Evolutionary conservation across 108 stramenopile genomes (phyloP).

Genomic region (Epithemia pelagica): DNA sequence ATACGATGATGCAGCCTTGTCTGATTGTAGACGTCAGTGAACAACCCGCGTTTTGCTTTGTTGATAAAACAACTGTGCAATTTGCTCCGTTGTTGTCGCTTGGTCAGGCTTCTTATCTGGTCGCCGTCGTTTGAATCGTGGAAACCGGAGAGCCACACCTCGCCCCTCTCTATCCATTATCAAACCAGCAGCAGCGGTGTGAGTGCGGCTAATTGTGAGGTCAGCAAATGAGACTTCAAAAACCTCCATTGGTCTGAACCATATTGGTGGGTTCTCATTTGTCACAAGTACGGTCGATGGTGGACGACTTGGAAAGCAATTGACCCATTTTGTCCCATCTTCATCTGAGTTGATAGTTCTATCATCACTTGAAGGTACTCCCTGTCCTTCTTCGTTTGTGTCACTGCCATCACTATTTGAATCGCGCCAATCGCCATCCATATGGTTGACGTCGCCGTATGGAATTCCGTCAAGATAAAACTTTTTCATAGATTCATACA

Average conservation of each 20-base stretch:
- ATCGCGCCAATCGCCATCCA: neutral
- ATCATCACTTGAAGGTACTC: neutral
- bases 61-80: slow-evolving; percentile 47
- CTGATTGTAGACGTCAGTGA: too few relatives aligned
- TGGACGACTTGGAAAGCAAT: slow-evolving; percentile 32
- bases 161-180: slow-evolving; percentile 42
- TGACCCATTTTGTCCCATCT: slow-evolving; percentile 7
- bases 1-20: too few relatives aligned
- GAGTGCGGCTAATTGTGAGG: slow-evolving; percentile 48
- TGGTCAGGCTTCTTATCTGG: slow-evolving; percentile 77
- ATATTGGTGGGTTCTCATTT: slow-evolving; percentile 45
- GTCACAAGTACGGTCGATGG: slow-evolving; percentile 35
- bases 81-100: slow-evolving; percentile 67
- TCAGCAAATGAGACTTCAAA: slow-evolving; percentile 90
- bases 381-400: neutral
- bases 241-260: slow-evolving; percentile 74
- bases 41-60: slow-evolving; percentile 35
- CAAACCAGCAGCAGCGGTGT: slow-evolving; percentile 54
- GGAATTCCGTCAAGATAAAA: slow-evolving; percentile 43
- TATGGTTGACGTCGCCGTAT: slow-evolving; percentile 21
- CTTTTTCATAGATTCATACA: slow-evolving; percentile 42
- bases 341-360: too few relatives aligned
- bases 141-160: slow-evolving; percentile 66
- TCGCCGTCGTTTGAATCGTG: slow-evolving; percentile 78
- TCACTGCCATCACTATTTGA: neutral